Conservation (phyloP, 305 asterid species). For the Petunia hybrid region DNA sequence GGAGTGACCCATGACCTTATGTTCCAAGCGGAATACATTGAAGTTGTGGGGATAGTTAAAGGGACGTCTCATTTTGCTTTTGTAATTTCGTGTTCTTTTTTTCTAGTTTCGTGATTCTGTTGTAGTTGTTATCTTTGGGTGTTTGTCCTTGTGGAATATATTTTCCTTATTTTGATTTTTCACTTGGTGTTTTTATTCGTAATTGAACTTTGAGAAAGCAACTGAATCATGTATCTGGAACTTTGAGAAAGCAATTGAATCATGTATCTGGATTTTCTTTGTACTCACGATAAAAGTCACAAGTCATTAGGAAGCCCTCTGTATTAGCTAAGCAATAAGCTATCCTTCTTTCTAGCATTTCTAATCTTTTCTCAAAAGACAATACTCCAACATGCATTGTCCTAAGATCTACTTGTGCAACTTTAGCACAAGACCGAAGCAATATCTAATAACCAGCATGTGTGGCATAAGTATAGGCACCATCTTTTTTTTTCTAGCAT, state of each 20-base stretch:
- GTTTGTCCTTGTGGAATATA: too few species aligned
- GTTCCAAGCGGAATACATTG: too few species aligned
- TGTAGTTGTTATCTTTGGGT: too few species aligned
- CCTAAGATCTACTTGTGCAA: conserved; percentile 70
- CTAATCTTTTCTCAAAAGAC: conserved; percentile 71
- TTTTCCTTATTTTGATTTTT: too few species aligned
- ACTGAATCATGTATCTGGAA: background rate
- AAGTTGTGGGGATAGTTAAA: too few species aligned
- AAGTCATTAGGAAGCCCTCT: conserved; percentile 39
- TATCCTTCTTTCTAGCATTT: conserved; percentile 61
- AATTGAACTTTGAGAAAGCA: background rate
- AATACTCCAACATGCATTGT: conserved; percentile 70
- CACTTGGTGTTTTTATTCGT: too few species aligned
- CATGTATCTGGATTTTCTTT: background rate
- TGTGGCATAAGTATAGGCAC: conserved; percentile 55
- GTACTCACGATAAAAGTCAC: conserved; percentile 33
- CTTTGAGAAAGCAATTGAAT: too few species aligned
- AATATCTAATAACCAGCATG: conserved; percentile 83
- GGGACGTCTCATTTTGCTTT: too few species aligned
- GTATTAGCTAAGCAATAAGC: conserved; percentile 48
- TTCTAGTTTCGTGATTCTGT: too few species aligned
- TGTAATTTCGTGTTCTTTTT: too few species aligned
- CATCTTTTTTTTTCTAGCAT: conserved; percentile 56
- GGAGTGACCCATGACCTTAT: too few species aligned
- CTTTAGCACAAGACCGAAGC: conserved; percentile 74